Evolutionary conservation across 2,329 filamentous ascomycete genomes (phyloP).

Genomic region (Emergomyces africanus): DNA sequence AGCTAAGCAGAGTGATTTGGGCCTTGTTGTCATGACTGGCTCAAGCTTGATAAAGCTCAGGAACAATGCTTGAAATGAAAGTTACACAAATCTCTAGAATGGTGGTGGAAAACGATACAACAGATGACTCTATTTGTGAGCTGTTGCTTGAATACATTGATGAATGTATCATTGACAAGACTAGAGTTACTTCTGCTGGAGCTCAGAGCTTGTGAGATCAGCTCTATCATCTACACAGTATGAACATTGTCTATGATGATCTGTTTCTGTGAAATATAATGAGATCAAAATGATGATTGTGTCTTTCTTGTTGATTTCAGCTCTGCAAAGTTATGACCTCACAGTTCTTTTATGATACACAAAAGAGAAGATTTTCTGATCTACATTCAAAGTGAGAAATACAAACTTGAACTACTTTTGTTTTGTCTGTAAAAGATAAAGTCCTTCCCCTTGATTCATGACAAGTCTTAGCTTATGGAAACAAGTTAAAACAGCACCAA

Average conservation of each 20-base stretch:
- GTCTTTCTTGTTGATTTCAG: constrained; percentile 2
- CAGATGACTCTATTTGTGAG: constrained; percentile 3
- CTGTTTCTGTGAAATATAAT: constrained; percentile 1
- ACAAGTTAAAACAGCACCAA: constrained; percentile 1
- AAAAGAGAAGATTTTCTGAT: no score
- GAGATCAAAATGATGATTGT: constrained; percentile 1
- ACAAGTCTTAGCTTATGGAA: background rate
- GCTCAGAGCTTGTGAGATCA: constrained; percentile 2
- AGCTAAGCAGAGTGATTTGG: no score
- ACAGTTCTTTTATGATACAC: no score
- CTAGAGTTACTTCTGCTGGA: background rate
- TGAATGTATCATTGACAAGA: background rate
- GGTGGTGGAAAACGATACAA: constrained; percentile 1
- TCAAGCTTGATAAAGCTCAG: no score
- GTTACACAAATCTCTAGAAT: no score
- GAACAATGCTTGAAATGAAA: no score
- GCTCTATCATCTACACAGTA: constrained; percentile 1
- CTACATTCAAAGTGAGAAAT: no score
- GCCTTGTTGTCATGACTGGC: no score
- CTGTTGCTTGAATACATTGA: constrained; percentile 5
- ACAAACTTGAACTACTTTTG: background rate
- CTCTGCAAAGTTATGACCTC: no score
- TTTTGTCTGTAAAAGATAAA: constrained; percentile 3
- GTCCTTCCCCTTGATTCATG: background rate
- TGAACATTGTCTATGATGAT: background rate